Conservation (phyloP, 176 grass and related monocot genomes). For the Poa annua region DNA sequence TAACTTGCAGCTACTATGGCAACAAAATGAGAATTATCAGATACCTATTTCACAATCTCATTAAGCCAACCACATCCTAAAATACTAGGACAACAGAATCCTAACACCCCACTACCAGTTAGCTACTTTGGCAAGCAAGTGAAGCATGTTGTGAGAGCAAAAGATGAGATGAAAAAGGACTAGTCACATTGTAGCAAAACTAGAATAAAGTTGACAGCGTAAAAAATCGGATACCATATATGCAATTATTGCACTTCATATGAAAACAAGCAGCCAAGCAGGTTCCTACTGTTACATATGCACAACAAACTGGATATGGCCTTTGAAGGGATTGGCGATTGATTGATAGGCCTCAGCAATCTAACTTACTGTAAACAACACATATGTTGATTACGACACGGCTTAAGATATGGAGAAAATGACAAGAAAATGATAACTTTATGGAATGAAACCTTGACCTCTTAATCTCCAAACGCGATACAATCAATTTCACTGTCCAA, state of each 20-base stretch:
- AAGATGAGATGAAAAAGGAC: slow-evolving; percentile 26
- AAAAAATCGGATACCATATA: slow-evolving; percentile 33
- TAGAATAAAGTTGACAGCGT: slow-evolving; percentile 36
- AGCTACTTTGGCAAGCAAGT: slow-evolving; percentile 45
- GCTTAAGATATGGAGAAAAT: slow-evolving; percentile 31
- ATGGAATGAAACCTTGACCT: background rate
- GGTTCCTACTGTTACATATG: slow-evolving; percentile 7
- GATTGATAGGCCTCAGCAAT: slow-evolving; percentile 13
- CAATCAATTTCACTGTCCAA: background rate
- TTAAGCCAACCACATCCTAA: slow-evolving; percentile 7
- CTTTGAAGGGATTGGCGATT: slow-evolving; percentile 38
- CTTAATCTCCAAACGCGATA: slow-evolving; percentile 30
- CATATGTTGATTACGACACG: background rate
- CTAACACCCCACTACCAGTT: slow-evolving; percentile 11
- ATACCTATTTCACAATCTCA: background rate
- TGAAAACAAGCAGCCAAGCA: slow-evolving; percentile 17
- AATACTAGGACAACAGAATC: slow-evolving; percentile 8
- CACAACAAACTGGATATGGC: slow-evolving; percentile 37
- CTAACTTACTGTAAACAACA: background rate
- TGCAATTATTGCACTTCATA: slow-evolving; percentile 29
- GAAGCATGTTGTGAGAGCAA: slow-evolving; percentile 42
- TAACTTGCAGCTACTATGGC: background rate
- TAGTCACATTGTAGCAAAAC: background rate
- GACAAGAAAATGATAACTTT: background rate
- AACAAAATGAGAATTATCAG: background rate